Evolutionary conservation across 1,284 basidiomycete species (phyloP).

Genomic region (Trichosporon ovoides): DNA sequence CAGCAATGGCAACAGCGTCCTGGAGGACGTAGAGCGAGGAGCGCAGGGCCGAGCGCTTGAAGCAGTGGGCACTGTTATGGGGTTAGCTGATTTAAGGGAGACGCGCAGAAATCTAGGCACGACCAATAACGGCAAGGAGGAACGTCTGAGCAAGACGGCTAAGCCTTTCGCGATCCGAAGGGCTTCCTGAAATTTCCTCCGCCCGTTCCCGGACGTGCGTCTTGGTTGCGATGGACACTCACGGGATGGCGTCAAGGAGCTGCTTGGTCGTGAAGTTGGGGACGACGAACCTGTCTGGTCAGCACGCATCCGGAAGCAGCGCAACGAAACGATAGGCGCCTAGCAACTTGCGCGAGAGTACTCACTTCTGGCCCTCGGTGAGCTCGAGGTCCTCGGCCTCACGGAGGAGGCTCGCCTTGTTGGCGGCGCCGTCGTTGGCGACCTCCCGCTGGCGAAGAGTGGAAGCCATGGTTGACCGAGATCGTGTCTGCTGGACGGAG

Average conservation of each 20-base stretch:
- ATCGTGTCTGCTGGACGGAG: neutral
- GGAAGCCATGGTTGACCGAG: constrained; percentile 30
- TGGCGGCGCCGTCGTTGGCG: constrained; percentile 30
- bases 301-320: neutral
- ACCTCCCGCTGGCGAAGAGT: constrained; percentile 40
- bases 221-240: constrained; percentile 22
- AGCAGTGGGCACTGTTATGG: constrained; percentile 71
- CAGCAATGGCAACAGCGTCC: constrained; percentile 67
- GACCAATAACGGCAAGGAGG: neutral
- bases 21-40: constrained; percentile 77
- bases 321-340: no score
- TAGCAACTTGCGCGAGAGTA: no score
- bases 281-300: constrained; percentile 39
- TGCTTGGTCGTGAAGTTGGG: constrained; percentile 50
- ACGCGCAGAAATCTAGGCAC: constrained; percentile 34
- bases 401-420: constrained; percentile 42
- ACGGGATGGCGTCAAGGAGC: constrained; percentile 83
- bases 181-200: neutral
- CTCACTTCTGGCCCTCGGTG: constrained; percentile 43
- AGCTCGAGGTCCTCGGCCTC: constrained; percentile 46
- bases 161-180: neutral
- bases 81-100: neutral
- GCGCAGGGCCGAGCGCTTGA: constrained; percentile 78
- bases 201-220: neutral
- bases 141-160: neutral